phyloP scores from a whole-genome alignment of 306 rosid genomes.

The Vigna mungo region DNA sequence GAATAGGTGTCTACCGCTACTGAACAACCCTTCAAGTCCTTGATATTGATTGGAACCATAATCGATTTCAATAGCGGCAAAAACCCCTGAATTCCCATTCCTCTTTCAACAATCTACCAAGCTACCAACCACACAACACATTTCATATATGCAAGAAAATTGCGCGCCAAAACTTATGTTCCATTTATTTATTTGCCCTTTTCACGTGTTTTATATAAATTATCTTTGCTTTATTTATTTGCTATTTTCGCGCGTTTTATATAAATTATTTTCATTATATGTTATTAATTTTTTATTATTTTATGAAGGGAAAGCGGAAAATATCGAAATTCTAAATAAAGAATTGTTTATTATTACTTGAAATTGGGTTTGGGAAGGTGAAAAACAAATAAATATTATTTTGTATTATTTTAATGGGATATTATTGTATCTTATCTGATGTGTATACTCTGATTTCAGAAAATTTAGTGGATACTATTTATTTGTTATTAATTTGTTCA shows the following conservation, averaged over 20 bases:
- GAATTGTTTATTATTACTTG: too few species aligned
- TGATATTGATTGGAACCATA: constrained; percentile 82
- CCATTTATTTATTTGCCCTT: not conserved
- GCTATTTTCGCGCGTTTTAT: too few species aligned
- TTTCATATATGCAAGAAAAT: not conserved
- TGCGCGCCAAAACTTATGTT: not conserved
- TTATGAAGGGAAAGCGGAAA: too few species aligned
- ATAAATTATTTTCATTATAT: too few species aligned
- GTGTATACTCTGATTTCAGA: not conserved
- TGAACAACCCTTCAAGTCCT: constrained; percentile 69
- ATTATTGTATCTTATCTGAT: too few species aligned
- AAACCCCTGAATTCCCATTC: constrained; percentile 92
- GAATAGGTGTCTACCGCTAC: constrained; percentile 92
- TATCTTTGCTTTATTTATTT: too few species aligned
- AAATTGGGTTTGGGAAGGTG: too few species aligned
- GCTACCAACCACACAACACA: not conserved
- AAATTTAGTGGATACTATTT: not conserved
- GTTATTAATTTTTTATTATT: too few species aligned
- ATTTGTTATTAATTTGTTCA: not conserved
- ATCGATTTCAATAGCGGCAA: constrained; percentile 86
- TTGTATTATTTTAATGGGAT: too few species aligned
- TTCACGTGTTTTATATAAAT: not conserved
- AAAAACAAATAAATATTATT: too few species aligned
- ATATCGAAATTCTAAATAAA: too few species aligned
- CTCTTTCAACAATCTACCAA: not conserved